Conservation (phyloP, 257 asterid species). For the Penstemon davidsonii region DNA sequence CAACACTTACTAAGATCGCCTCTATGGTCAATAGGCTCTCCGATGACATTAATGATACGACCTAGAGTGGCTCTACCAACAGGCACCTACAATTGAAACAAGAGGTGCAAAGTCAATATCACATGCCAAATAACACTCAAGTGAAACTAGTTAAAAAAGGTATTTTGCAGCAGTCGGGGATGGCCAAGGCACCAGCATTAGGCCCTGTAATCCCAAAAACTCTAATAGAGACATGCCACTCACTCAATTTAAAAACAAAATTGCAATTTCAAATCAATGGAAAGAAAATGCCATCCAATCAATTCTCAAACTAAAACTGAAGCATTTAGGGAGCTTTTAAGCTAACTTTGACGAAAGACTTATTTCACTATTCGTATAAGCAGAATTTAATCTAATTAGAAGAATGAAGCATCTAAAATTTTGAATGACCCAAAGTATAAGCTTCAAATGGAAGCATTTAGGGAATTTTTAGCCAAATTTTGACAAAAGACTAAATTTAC, state of each 20-base stretch:
- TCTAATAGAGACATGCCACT: background rate
- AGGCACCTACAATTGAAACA: conserved; percentile 56
- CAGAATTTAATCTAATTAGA: background rate
- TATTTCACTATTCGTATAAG: background rate
- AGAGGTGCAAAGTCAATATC: background rate
- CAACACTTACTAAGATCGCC: conserved; percentile 75
- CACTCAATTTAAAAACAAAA: background rate
- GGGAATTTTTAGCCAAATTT: background rate
- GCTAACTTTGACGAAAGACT: background rate
- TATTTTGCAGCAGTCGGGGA: background rate
- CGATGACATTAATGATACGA: conserved; percentile 90
- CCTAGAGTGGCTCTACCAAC: conserved; percentile 97
- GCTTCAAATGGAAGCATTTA: background rate
- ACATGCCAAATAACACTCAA: background rate
- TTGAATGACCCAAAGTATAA: background rate
- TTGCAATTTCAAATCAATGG: background rate
- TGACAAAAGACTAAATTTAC: background rate
- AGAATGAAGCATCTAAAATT: background rate
- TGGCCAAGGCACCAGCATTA: background rate
- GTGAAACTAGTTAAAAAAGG: background rate
- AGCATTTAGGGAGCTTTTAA: conserved; percentile 3
- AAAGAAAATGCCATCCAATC: background rate
- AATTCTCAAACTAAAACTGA: background rate
- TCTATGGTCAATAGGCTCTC: conserved; percentile 83
- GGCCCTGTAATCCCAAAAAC: background rate